Conservation (phyloP, 768 basidiomycete genomes). For the Tephrocybe sp. region DNA sequence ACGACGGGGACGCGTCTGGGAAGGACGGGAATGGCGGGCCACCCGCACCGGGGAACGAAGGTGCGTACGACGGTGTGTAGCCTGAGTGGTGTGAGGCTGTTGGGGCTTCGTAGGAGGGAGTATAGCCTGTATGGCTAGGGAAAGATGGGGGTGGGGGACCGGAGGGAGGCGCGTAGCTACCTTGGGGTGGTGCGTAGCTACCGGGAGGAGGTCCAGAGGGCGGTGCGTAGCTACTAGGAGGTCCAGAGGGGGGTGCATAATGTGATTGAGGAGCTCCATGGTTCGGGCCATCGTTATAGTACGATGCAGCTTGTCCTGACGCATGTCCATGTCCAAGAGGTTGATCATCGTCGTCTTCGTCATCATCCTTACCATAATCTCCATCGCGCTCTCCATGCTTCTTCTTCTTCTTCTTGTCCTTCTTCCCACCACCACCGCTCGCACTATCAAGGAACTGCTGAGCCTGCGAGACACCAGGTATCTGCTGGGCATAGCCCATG, state of each 20-base stretch:
- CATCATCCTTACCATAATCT: slow-evolving; percentile 1
- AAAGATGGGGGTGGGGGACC: slow-evolving; percentile 16
- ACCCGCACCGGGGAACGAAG: slow-evolving; percentile 32
- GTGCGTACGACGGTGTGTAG: slow-evolving; percentile 28
- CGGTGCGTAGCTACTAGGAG: slow-evolving; percentile 21
- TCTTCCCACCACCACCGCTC: slow-evolving; percentile 24
- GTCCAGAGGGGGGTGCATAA: slow-evolving; percentile 26
- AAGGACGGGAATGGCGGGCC: slow-evolving; percentile 24
- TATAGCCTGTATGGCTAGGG: slow-evolving; percentile 12
- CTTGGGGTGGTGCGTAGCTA: slow-evolving; percentile 25
- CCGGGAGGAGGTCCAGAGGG: slow-evolving; percentile 26
- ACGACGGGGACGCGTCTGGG: slow-evolving; percentile 18
- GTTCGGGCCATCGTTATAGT: slow-evolving; percentile 20
- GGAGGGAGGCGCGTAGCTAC: slow-evolving; percentile 21
- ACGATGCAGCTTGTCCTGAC: slow-evolving; percentile 27
- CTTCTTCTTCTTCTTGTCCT: no score
- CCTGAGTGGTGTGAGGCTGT: slow-evolving; percentile 21
- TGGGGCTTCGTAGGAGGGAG: slow-evolving; percentile 14
- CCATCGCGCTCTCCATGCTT: slow-evolving; percentile 20
- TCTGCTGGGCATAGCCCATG: slow-evolving; percentile 40
- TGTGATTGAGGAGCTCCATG: slow-evolving; percentile 7
- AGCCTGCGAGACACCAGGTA: slow-evolving; percentile 48
- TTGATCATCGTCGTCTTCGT: not conserved
- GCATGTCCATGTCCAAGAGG: not conserved
- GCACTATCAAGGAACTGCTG: slow-evolving; percentile 34